Conservation (phyloP, 2,329 filamentous ascomycete species). For the Immersiporthe knoxdaviesiana region DNA sequence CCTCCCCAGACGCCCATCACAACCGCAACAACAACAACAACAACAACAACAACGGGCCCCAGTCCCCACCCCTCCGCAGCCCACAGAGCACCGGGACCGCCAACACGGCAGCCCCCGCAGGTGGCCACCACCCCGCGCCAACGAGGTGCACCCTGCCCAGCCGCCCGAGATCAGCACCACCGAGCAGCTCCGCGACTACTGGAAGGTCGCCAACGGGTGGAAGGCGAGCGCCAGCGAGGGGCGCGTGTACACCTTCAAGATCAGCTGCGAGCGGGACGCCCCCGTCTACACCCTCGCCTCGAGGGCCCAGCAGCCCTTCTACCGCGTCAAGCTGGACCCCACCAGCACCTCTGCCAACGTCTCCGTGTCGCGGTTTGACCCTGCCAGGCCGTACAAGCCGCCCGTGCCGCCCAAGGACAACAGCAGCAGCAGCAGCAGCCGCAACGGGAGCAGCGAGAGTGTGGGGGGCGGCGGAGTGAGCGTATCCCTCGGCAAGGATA, state of each 20-base stretch:
- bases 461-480: conserved; percentile 33
- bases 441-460: conserved; percentile 34
- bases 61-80: conserved; percentile 38
- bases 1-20: conserved; percentile 32
- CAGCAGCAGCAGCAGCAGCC: conserved; percentile 6
- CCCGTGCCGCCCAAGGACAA: conserved; percentile 37
- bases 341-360: conserved; percentile 67
- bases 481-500: conserved; percentile 36
- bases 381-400: conserved; percentile 58
- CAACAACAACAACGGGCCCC: conserved; percentile 17
- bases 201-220: conserved; percentile 73
- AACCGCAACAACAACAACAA: not conserved
- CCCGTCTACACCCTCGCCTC: conserved; percentile 71
- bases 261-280: conserved; percentile 60
- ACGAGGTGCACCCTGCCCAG: conserved; percentile 48
- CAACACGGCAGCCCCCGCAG: conserved; percentile 26
- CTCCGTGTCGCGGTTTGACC: conserved; percentile 62
- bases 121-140: conserved; percentile 38
- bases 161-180: conserved; percentile 56
- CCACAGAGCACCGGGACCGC: conserved; percentile 37
- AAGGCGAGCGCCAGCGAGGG: conserved; percentile 63
- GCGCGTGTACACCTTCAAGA: conserved; percentile 60
- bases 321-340: conserved; percentile 66
- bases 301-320: conserved; percentile 61
- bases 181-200: conserved; percentile 66